phyloP scores from a whole-genome alignment of 257 asterid genomes.

The Lantana camara region DNA sequence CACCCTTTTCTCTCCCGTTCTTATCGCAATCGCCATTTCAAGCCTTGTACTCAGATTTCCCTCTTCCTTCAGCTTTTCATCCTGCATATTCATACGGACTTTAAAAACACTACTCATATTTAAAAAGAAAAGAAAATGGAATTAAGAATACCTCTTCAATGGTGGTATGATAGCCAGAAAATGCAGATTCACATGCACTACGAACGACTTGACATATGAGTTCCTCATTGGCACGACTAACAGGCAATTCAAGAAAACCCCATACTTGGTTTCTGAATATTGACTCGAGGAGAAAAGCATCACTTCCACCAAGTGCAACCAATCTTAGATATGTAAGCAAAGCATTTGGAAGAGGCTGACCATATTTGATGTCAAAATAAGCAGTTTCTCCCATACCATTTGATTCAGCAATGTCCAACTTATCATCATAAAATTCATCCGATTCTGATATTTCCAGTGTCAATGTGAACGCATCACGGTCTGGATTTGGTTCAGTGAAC shows the following conservation, averaged over 20 bases:
- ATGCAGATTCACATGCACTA: slow-evolving; percentile 70
- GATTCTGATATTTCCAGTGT: slow-evolving; percentile 80
- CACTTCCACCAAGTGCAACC: slow-evolving; percentile 80
- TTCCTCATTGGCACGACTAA: slow-evolving; percentile 88
- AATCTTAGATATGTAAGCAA: slow-evolving; percentile 81
- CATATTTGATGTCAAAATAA: slow-evolving; percentile 77
- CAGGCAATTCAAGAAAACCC: slow-evolving; percentile 78
- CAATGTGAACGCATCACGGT: slow-evolving; percentile 81
- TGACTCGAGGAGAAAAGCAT: slow-evolving; percentile 86
- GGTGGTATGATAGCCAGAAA: slow-evolving; percentile 81
- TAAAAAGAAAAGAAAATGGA: background rate
- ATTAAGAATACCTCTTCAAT: slow-evolving; percentile 67
- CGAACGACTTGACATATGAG: slow-evolving; percentile 77
- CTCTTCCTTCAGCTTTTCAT: slow-evolving; percentile 67
- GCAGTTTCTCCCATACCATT: slow-evolving; percentile 71
- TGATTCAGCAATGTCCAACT: slow-evolving; percentile 82
- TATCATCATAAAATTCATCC: slow-evolving; percentile 68
- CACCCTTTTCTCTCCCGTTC: slow-evolving; percentile 91
- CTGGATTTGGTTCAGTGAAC: slow-evolving; percentile 61
- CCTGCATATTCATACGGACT: slow-evolving; percentile 47
- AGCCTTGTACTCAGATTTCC: slow-evolving; percentile 69
- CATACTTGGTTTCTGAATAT: slow-evolving; percentile 71
- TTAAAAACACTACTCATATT: background rate
- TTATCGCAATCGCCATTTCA: slow-evolving; percentile 69
- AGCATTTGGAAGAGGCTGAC: slow-evolving; percentile 68